Percentiles rank a stretch among this genome's conserved stretches.
Evolutionary conservation across 305 asterid genomes (phyloP).

Genomic region (Withania somnifera): DNA sequence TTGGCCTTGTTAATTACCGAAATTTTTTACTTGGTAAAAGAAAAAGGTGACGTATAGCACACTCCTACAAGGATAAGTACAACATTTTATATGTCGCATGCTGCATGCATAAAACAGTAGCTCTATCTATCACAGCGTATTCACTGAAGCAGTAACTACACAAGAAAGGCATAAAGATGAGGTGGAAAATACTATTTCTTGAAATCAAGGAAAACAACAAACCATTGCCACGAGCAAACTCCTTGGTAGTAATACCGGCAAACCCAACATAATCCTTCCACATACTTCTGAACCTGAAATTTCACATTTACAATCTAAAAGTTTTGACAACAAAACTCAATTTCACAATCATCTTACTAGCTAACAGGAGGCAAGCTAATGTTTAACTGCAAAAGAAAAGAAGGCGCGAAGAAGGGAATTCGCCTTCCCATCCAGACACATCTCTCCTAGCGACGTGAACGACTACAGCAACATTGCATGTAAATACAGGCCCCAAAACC

Average conservation of each 20-base stretch:
- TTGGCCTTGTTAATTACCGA: not conserved
- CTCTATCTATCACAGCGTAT: not conserved
- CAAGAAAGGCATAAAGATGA: not conserved
- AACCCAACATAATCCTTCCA: constrained; percentile 96
- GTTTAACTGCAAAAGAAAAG: not conserved
- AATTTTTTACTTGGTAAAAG: not conserved
- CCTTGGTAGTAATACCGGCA: constrained; percentile 98
- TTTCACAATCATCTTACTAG: not conserved
- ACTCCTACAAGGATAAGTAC: not conserved
- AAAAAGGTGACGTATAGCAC: not conserved
- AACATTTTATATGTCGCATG: not conserved
- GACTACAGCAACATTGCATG: not conserved
- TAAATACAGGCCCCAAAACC: not conserved
- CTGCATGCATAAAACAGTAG: not conserved
- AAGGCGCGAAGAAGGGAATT: not conserved
- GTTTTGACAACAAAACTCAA: not conserved
- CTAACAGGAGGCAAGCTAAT: not conserved
- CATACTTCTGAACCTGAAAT: constrained; percentile 73
- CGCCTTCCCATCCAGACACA: not conserved
- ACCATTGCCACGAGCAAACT: constrained; percentile 99
- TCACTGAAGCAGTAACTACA: not conserved
- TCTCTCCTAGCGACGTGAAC: not conserved
- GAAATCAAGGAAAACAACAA: constrained; percentile 17
- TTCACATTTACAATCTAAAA: constrained; percentile 7
- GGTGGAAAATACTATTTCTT: not conserved